Evolutionary conservation across 169 alveolate species (phyloP), one percentile per base, ranked within the genome.

Genomic region (Plasmodium sp.): DNA sequence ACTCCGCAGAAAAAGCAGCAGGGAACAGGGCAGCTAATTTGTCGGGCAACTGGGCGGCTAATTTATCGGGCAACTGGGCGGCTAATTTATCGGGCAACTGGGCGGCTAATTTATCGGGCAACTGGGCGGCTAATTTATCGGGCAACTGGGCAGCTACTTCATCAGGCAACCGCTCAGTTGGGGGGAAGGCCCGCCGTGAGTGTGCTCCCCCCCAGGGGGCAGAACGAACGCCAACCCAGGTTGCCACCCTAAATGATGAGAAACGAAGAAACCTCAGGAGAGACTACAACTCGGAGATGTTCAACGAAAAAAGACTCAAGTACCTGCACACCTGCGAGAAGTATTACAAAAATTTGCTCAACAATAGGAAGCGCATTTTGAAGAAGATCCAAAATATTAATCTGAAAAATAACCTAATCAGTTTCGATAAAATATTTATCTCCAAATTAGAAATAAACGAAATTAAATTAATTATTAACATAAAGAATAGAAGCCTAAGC

Each of bases 401-500:
- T 41, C 27, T 94, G 51, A 90, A 85, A 74, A 85, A 91, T 85
- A 82, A 83, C 83, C 54, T 94, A 51, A 84, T 75, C 84, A 84
- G 92, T 58, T 79, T 82, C 73, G 93, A 88, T 39, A 93, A 84
- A 58, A 84, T 93, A 51, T 88, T 88, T 79, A 84, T 88, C 27
- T 82, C 92, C 39, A 84, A 93, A 84, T 73, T 81, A 84, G 92
- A 88, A 85, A 88, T 91, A 9, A 62, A 88, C 14, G 93, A 93
- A 43, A 83, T 84, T 34, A 84, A 85, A 56, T 77, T 88, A 83
- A 88, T 85, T 22, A 83, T 88, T 36, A 93, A 84, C 72, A 51
- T 82, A 84, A 93, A 93, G 72, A 93, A 84, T 80, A 79, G 62
- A 84, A 93, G 85, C 74, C 56, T 93, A 62, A 84, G 94, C 80